Percentiles rank a stretch among this genome's conserved stretches.
Evolutionary conservation across 2,329 filamentous ascomycete species (phyloP).

Genomic region (Fusarium nurragi): DNA sequence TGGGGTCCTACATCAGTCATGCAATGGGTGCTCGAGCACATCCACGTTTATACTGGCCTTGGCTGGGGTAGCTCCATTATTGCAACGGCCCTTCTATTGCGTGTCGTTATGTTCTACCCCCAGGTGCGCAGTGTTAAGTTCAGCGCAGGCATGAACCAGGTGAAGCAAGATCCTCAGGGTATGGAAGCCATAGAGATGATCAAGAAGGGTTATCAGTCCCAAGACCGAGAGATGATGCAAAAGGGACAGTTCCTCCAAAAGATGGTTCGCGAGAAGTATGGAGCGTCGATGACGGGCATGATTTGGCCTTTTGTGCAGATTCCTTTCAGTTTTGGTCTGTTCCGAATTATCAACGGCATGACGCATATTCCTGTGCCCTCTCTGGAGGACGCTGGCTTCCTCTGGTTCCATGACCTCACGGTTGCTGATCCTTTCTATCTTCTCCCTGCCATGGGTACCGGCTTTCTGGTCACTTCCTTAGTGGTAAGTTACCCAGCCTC

Average conservation of each 20-base stretch:
- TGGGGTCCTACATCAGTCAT: slow-evolving; percentile 79
- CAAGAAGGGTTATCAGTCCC: slow-evolving; percentile 50
- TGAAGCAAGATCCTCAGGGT: slow-evolving; percentile 65
- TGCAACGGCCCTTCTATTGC: slow-evolving; percentile 70
- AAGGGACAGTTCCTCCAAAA: slow-evolving; percentile 49
- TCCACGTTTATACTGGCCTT: slow-evolving; percentile 78
- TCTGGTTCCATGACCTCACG: slow-evolving; percentile 85
- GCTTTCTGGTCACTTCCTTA: slow-evolving; percentile 66
- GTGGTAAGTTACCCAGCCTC: slow-evolving; percentile 51
- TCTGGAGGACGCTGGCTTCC: slow-evolving; percentile 72
- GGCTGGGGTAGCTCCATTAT: slow-evolving; percentile 87
- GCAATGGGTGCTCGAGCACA: slow-evolving; percentile 81
- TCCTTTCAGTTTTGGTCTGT: slow-evolving; percentile 82
- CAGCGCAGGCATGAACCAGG: slow-evolving; percentile 66
- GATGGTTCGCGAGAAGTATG: slow-evolving; percentile 51
- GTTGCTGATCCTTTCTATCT: slow-evolving; percentile 79
- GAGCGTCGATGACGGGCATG: slow-evolving; percentile 48
- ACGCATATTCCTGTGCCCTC: slow-evolving; percentile 80
- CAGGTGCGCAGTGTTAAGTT: slow-evolving; percentile 52
- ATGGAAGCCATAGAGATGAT: slow-evolving; percentile 60
- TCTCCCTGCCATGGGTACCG: slow-evolving; percentile 71
- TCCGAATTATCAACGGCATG: slow-evolving; percentile 81
- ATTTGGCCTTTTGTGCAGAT: slow-evolving; percentile 57
- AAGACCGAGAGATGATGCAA: slow-evolving; percentile 57
- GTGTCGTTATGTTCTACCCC: slow-evolving; percentile 72